Conservation (phyloP, 345 rosid genomes). For the Bruguiera parviflora region DNA sequence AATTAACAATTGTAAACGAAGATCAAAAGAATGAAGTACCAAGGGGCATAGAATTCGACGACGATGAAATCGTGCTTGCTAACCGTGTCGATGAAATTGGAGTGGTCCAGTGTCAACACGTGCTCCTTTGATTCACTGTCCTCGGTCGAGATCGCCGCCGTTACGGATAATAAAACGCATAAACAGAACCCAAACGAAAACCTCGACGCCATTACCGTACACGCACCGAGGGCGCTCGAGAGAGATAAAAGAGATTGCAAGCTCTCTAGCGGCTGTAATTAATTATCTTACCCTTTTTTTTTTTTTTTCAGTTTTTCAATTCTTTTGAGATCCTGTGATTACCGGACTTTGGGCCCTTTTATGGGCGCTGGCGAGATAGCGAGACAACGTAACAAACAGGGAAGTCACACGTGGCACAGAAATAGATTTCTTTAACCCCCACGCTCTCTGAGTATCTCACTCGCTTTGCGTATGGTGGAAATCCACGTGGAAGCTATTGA, state of each 20-base stretch:
- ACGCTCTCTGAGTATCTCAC: background rate
- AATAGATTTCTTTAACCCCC: background rate
- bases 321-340: background rate
- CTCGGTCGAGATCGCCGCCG: slow-evolving; percentile 40
- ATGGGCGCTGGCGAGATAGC: slow-evolving; percentile 10
- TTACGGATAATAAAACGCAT: slow-evolving; percentile 27
- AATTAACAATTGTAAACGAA: background rate
- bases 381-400: slow-evolving; percentile 18
- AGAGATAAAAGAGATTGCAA: too few species aligned
- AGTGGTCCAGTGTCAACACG: slow-evolving; percentile 79
- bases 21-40: slow-evolving; percentile 34
- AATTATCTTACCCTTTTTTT: background rate
- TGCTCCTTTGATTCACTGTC: slow-evolving; percentile 56
- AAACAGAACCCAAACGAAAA: slow-evolving; percentile 33
- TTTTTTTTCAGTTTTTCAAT: too few species aligned
- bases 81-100: slow-evolving; percentile 80
- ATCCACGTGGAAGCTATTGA: slow-evolving; percentile 10
- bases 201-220: slow-evolving; percentile 39
- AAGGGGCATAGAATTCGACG: slow-evolving; percentile 97
- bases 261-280: background rate
- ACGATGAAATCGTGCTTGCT: slow-evolving; percentile 79
- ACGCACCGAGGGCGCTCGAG: background rate
- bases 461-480: background rate
- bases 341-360: background rate
- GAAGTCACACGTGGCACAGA: slow-evolving; percentile 14